Evolutionary conservation across 805 yeast species (phyloP), one percentile per base, ranked within the genome.

Genomic region (Zygoascus ofunaensis): DNA sequence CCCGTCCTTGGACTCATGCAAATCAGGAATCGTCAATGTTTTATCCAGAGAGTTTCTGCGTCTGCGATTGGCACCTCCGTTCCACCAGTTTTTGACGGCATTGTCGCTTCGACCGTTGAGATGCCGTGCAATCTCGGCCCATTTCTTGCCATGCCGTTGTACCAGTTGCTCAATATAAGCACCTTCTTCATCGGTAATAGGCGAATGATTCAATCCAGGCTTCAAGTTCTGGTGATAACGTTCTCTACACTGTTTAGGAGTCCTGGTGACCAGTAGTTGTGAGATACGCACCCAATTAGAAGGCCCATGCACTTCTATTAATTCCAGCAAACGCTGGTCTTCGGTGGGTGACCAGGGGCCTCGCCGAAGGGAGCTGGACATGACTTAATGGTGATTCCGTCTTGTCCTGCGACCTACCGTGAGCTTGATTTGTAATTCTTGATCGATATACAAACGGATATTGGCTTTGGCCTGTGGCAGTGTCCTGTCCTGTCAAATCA

Each of bases 51-150:
- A 49, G 18, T 55, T 53, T 20, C 59, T 23, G 55, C 92, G 73
- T 49, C 95, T 69, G 48, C 94, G 71, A 59, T 84, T 86, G 12
- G 94, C 90, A 5, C 95, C 94, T 3, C 95, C 94, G 58, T 86
- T 86, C 95, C 95, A 87, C 95, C 95, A 87, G 64, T 87, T 87
- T 60, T 86, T 86, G 55, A 86, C 85, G 18, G 94, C 87, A 61
- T 86, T 87, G 62, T 87, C 96, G n/a, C 82, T 74, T 43, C 96
- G 69, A 2, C 95, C 95, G 49, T 83, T 81, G 46, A 87, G 66
- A 62, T 86, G 94, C 42, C 95, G 73, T 15, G 95, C 86, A 38
- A 87, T 87, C 57, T 85, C 95, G 0, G 96, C 95, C 96, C 96
- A 87, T 55, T 84, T 74, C 61, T 87, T 86, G 38, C 96, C 96